Evolutionary conservation across 148 eudicot genomes (phyloP).

Genomic region (Cornus controversa): DNA sequence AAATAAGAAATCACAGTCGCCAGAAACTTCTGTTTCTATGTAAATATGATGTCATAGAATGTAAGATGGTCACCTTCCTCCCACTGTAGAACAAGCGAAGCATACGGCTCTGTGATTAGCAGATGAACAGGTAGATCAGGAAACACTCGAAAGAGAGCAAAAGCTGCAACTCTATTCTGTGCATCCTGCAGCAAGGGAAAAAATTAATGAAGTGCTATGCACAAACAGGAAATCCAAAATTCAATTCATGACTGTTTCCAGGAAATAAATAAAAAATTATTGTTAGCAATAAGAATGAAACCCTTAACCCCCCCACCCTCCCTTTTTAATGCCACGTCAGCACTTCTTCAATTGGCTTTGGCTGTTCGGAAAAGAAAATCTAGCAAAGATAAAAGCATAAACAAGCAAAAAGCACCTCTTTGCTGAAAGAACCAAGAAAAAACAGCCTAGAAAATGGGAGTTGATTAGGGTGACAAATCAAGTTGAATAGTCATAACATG

Average conservation of each 20-base stretch:
- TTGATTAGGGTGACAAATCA: background rate
- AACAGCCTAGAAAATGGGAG: background rate
- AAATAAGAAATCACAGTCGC: background rate
- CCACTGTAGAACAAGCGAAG: slow-evolving; percentile 69
- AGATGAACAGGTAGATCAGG: slow-evolving; percentile 86
- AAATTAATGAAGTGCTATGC: slow-evolving; percentile 10
- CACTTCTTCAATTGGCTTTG: too few species aligned
- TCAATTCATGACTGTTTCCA: slow-evolving; percentile 3
- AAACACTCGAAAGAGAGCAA: slow-evolving; percentile 77
- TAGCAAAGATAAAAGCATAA: background rate
- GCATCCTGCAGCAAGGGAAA: slow-evolving; percentile 61
- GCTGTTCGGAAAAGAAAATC: background rate
- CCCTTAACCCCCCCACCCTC: too few species aligned
- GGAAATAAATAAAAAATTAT: too few species aligned
- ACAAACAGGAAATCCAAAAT: background rate
- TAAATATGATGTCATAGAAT: background rate
- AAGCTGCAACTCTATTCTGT: slow-evolving; percentile 91
- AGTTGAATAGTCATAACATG: background rate
- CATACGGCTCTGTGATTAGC: slow-evolving; percentile 71
- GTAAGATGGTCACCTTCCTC: slow-evolving; percentile 65
- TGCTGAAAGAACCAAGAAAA: background rate
- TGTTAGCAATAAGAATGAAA: too few species aligned
- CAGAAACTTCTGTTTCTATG: background rate
- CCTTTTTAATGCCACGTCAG: too few species aligned
- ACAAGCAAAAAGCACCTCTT: background rate